Evolutionary conservation across 768 basidiomycete species (phyloP), one percentile per base, ranked within the genome.

Genomic region (Daedaleopsis nitida): DNA sequence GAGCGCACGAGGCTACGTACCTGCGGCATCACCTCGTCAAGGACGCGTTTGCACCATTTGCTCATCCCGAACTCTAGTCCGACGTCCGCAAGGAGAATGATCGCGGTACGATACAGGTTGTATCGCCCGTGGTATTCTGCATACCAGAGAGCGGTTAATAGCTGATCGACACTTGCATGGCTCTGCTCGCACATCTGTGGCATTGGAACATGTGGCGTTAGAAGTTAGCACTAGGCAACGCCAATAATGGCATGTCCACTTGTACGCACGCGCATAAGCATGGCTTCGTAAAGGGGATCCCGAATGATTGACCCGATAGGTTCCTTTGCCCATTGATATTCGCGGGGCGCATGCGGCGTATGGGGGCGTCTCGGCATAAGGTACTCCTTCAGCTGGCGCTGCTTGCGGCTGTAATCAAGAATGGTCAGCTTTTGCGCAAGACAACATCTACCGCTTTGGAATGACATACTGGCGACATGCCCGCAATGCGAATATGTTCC

Each of bases 21-120:
- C 76, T 94, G 92, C 21, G 92, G 92, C 79, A 94, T 82, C 49
- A 93, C 84, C 60, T 90, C 91, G 51, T 92, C 87, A 49, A 95
- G 66, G 52, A 93, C 80, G 59, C 79, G 80, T 64, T 76, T 78
- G 58, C 85, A 86, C 60, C 84, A 81, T 67, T 83, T 82, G 14
- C 87, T 82, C 82, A 93, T 85, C 16, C 86, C 88, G 69, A 90
- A 88, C 66, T 93, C 90, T 19, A 94, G 74, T 9, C 86, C 85
- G 62, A 91, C 74, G 67, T 95, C 93, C 1, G 93, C 92, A 19
- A 94, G 81, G 35, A 93, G 70, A 60, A 89, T 80, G 35, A 89
- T 80, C 0, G 84, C 87, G 4, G 85, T 83, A 58, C 92, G 81
- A 68, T 94, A 91, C 23, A 86, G 71, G 16, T 80, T 79, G 67